Conservation (phyloP, 441 rosid species). For the Rhodomyrtus psidioides region DNA sequence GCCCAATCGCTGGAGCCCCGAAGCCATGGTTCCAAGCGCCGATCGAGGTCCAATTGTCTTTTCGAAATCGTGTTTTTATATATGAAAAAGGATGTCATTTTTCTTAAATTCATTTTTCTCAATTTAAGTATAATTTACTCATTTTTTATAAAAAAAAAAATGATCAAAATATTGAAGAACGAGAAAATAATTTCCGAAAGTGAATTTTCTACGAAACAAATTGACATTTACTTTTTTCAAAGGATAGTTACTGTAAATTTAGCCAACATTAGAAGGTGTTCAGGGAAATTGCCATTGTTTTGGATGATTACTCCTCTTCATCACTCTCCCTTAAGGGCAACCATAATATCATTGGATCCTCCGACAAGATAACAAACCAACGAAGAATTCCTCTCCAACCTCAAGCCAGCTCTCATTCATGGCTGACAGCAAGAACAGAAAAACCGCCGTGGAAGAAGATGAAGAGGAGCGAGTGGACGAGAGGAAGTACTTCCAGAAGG, state of each 20-base stretch:
- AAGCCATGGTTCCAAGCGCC: neutral
- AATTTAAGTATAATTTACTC: neutral
- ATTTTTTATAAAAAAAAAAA: neutral
- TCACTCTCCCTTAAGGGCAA: too few relatives aligned
- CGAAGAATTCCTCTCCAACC: too few relatives aligned
- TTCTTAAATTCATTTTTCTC: neutral
- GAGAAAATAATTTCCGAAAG: neutral
- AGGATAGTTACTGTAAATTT: neutral
- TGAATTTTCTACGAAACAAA: neutral
- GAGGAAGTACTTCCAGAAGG: conserved; percentile 4
- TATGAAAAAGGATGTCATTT: neutral
- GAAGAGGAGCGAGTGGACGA: neutral
- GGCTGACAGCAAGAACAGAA: neutral
- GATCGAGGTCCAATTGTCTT: neutral
- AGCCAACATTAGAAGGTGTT: neutral
- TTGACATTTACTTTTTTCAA: neutral
- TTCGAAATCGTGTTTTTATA: neutral
- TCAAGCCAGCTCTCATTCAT: too few relatives aligned
- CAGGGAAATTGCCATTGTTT: neutral
- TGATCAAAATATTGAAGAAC: neutral
- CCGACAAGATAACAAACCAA: too few relatives aligned
- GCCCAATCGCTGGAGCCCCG: neutral
- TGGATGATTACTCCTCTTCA: neutral
- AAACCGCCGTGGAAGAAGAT: neutral
- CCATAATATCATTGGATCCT: too few relatives aligned